These are phyloP conservation scores for Davidsoniella virescens DNA, from an alignment of 2,329 filamentous ascomycete species.

Conservation along the genomic window DNA sequence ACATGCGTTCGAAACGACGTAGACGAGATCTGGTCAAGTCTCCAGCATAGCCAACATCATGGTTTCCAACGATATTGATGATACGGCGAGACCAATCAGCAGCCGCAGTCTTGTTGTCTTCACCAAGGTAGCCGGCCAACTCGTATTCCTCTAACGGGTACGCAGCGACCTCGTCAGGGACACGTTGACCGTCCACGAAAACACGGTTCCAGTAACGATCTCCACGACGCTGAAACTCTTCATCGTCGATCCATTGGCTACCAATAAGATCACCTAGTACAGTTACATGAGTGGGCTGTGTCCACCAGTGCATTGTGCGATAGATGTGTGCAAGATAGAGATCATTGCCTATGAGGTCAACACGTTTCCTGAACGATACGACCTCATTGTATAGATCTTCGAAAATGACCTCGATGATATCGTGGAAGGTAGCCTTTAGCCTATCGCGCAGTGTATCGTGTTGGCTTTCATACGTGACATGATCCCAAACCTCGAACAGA, in stretches of 20 bases:
- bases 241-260: conserved; percentile 83
- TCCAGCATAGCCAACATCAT: conserved; percentile 91
- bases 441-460: conserved; percentile 35
- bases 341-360: conserved; percentile 90
- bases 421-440: conserved; percentile 37
- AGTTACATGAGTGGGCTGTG: conserved; percentile 67
- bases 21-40: conserved; percentile 67
- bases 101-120: conserved; percentile 15
- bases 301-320: conserved; percentile 68
- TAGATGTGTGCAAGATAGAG: conserved; percentile 90
- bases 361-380: conserved; percentile 53
- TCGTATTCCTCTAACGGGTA: conserved; percentile 34
- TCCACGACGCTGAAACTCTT: conserved; percentile 63
- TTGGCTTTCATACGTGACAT: conserved; percentile 29
- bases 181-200: conserved; percentile 50
- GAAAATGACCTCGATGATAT: conserved; percentile 42
- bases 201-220: conserved; percentile 66
- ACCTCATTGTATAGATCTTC: conserved; percentile 54
- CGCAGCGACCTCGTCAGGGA: conserved; percentile 38
- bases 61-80: conserved; percentile 86
- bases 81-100: conserved; percentile 54
- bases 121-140: conserved; percentile 32
- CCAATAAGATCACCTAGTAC: conserved; percentile 85
- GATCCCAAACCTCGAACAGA: conserved; percentile 28
- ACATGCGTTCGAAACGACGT: conserved; percentile 64